Percentiles rank a stretch among this genome's conserved stretches.
Evolutionary conservation across 805 yeast species (phyloP).

Genomic region (Lachancea nothofagi): DNA sequence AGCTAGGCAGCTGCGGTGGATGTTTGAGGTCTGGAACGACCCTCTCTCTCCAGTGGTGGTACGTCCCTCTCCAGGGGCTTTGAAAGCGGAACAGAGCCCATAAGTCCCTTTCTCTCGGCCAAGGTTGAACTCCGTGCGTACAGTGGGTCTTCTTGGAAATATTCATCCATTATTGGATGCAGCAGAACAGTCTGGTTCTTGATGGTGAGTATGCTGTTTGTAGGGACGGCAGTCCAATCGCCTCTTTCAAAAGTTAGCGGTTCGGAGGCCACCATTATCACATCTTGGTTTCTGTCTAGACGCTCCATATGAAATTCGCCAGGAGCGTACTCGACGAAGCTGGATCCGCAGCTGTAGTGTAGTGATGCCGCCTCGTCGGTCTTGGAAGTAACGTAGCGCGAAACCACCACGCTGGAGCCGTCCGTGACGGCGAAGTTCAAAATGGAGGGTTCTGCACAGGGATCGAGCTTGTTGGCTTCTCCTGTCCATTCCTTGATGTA

Average conservation of each 20-base stretch:
- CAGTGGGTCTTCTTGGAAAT: slow-evolving; percentile 66
- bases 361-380: slow-evolving; percentile 95
- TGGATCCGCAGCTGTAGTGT: slow-evolving; percentile 90
- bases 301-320: slow-evolving; percentile 95
- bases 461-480: slow-evolving; percentile 41
- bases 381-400: slow-evolving; percentile 81
- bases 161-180: slow-evolving; percentile 90
- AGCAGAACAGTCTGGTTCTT: slow-evolving; percentile 79
- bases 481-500: slow-evolving; percentile 75
- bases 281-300: slow-evolving; percentile 84
- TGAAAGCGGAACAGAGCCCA: slow-evolving; percentile 83
- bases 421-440: slow-evolving; percentile 94
- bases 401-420: slow-evolving; percentile 78
- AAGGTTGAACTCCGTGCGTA: slow-evolving; percentile 67
- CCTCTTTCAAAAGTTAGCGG: slow-evolving; percentile 95
- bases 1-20: slow-evolving; percentile 13
- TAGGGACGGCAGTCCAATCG: slow-evolving; percentile 96
- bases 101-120: slow-evolving; percentile 87
- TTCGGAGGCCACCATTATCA: slow-evolving; percentile 94
- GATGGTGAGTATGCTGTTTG: slow-evolving; percentile 80
- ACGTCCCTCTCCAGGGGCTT: slow-evolving; percentile 45
- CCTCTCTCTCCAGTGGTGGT: slow-evolving; percentile 79
- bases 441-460: slow-evolving; percentile 64
- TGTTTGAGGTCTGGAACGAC: slow-evolving; percentile 40
- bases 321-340: slow-evolving; percentile 82